Percentiles rank a stretch among this genome's conserved stretches.
Conservation (phyloP, 2,329 filamentous ascomycete species). For the Elsinoe ampelina region DNA sequence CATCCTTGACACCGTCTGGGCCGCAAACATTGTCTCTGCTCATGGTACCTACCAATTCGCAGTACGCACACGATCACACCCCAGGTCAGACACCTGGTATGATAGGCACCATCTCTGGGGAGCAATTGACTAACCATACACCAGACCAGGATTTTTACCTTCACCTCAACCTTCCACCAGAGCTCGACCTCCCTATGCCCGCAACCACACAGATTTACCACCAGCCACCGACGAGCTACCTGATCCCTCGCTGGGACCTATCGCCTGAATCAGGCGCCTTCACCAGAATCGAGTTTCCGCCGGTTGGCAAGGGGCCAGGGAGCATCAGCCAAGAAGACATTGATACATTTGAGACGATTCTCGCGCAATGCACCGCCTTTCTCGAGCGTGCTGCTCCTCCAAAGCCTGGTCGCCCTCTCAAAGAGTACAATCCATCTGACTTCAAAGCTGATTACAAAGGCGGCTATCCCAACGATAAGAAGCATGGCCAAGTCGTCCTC, state of each 20-base stretch:
- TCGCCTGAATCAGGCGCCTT: constrained; percentile 83
- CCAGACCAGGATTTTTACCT: constrained; percentile 91
- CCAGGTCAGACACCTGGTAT: constrained; percentile 30
- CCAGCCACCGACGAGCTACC: constrained; percentile 82
- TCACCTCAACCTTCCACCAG: constrained; percentile 85
- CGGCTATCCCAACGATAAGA: constrained; percentile 44
- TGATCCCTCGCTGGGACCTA: constrained; percentile 92
- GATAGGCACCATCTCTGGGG: neutral
- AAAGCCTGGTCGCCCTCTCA: constrained; percentile 23
- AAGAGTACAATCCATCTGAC: constrained; percentile 67
- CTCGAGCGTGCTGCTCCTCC: constrained; percentile 69
- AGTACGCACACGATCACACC: constrained; percentile 51
- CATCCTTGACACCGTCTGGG: constrained; percentile 70
- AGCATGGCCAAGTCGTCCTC: constrained; percentile 70
- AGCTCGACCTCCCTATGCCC: constrained; percentile 85
- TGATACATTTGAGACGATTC: constrained; percentile 93
- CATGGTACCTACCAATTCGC: constrained; percentile 87
- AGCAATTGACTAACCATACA: constrained; percentile 23
- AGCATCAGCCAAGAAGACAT: constrained; percentile 78
- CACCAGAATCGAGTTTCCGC: constrained; percentile 83
- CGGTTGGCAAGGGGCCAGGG: constrained; percentile 50
- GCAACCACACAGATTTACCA: constrained; percentile 97
- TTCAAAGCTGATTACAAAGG: constrained; percentile 62
- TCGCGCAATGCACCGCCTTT: constrained; percentile 96
- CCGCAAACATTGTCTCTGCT: constrained; percentile 85